Conservation (phyloP, 2,329 filamentous ascomycete genomes). For the Scedosporium aurantiacum region DNA sequence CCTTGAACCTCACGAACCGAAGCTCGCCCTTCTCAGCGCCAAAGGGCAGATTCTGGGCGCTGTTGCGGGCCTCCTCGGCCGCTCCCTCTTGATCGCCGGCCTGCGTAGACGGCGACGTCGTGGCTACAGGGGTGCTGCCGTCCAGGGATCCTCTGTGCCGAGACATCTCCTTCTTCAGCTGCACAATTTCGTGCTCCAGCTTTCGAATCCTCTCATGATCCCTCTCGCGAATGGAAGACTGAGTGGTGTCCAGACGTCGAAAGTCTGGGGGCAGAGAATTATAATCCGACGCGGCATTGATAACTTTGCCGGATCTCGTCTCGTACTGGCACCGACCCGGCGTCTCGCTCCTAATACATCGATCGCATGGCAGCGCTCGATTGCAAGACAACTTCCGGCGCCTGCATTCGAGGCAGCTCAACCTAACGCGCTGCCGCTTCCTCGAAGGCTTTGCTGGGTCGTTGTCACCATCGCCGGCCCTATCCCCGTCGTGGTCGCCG, state of each 20-base stretch:
- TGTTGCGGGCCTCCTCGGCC: constrained; percentile 15
- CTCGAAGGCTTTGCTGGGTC: constrained; percentile 13
- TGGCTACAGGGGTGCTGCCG: constrained; percentile 37
- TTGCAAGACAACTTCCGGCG: constrained; percentile 52
- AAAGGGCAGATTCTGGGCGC: constrained; percentile 7
- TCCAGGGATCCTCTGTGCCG: constrained; percentile 33
- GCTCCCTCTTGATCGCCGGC: constrained; percentile 29
- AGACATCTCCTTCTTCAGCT: constrained; percentile 41
- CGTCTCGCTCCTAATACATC: constrained; percentile 51
- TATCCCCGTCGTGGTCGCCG: not conserved
- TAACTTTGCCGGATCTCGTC: constrained; percentile 39
- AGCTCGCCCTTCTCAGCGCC: constrained; percentile 39
- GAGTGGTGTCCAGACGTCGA: constrained; percentile 28
- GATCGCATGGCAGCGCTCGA: constrained; percentile 49
- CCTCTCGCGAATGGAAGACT: constrained; percentile 29
- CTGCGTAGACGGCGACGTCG: constrained; percentile 32
- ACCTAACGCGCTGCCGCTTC: constrained; percentile 47
- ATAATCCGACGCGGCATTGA: constrained; percentile 30
- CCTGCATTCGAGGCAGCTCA: constrained; percentile 50
- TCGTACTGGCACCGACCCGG: constrained; percentile 50
- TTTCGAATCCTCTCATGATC: constrained; percentile 48
- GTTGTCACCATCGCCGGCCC: not conserved
- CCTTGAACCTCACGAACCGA: constrained; percentile 46
- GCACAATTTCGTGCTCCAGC: constrained; percentile 47
- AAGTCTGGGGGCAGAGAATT: constrained; percentile 29